These are phyloP conservation scores for Fusarium sp. DNA, from an alignment of 2,329 filamentous ascomycete genomes.

Conservation along the genomic window DNA sequence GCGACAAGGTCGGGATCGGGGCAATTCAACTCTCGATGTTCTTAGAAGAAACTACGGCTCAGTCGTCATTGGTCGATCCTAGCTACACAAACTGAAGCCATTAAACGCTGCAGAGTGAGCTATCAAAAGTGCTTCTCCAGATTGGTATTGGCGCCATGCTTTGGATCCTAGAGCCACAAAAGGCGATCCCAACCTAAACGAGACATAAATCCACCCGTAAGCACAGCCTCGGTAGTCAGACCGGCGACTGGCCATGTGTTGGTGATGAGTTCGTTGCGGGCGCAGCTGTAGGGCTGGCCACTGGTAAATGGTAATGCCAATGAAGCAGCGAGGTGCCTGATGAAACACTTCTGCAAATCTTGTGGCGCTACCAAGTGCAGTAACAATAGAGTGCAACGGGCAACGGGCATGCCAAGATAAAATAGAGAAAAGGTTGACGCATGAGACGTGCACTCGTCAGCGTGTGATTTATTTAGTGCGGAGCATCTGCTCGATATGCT, in stretches of 20 bases:
- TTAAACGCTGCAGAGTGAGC: not conserved
- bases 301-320: not conserved
- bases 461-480: conserved; percentile 57
- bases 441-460: not conserved
- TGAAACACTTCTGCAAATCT: conserved; percentile 26
- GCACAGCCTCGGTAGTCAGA: conserved; percentile 10
- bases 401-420: not conserved
- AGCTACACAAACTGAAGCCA: conserved; percentile 1
- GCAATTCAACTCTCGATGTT: not conserved
- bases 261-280: conserved; percentile 13
- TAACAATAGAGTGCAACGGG: not conserved
- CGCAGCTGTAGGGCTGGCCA: conserved; percentile 22
- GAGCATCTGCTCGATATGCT: conserved; percentile 91
- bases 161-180: conserved; percentile 5
- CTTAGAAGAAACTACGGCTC: not conserved
- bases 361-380: not conserved
- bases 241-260: not conserved
- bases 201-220: conserved; percentile 1
- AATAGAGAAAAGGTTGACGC: not conserved
- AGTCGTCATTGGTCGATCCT: not conserved
- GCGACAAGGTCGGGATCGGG: not conserved
- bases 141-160: conserved; percentile 19
- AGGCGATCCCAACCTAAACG: conserved; percentile 5
- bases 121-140: conserved; percentile 14
- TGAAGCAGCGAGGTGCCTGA: conserved; percentile 14